Base-by-base conservation (phyloP, 352 stramenopile genomes). In the Phytophthora syringae region DNA sequence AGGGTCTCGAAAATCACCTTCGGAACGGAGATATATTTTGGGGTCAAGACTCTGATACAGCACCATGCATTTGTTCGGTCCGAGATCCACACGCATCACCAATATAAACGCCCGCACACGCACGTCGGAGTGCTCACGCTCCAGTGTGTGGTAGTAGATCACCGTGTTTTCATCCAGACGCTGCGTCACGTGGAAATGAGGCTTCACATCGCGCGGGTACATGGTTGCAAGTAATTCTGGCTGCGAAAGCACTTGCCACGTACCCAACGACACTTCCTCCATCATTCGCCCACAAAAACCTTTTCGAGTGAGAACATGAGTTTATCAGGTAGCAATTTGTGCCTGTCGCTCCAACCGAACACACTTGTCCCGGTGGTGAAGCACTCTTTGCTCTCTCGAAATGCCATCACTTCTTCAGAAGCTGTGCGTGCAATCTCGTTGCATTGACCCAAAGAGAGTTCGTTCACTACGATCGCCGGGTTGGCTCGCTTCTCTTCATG, bases 241-340 rank as follows among this genome's bases (percentile, higher is more conserved):
- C 13, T 74, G 54, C 20, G 79, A 90, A 1, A 92, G 57, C 30
- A 90, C 65, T n/a, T 64, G 21, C 83, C 83, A 92, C 12, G 79
- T 72, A 44, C 62, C 68, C 30, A 43, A 34, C 5, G 79, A 71
- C 30, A 90, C 73, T 36, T 77, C 68, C 16, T 83, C 77, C 11
- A 58, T 61, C 11, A 63, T 57, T 2, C 60, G 65, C 12, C 65
- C 67, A 12, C 66, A 45, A 90, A 92, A 2, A 63, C 63, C 63
- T 92, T 92, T 60, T 92, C 79, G 15, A 92, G 60, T 3, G 80
- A 79, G 51, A 90, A 92, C 66, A 77, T 79, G 49, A 92, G 74
- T 36, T 82, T 79, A 50, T 89, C 21, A 73, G 60, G 57, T 88
- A 81, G 5, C 69, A 74, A 43, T 92, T 87, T 20, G 72, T 80